Evolutionary conservation across 139 green algal species (phyloP).

Genomic region (Coelastrella sp.): DNA sequence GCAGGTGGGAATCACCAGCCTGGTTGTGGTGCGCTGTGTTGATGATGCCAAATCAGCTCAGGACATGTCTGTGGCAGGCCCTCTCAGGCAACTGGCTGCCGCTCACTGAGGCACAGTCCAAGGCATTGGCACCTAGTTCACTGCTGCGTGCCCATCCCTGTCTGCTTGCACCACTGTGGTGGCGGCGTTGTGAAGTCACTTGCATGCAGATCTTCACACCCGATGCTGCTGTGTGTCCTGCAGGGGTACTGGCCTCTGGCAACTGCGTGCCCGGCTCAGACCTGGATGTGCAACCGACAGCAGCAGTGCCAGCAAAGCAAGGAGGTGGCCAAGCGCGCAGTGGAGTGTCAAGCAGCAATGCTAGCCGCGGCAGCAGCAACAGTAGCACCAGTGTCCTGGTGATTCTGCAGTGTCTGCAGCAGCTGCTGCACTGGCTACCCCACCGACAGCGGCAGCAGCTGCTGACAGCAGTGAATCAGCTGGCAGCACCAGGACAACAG

Average conservation of each 20-base stretch:
- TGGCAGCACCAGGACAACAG: neutral
- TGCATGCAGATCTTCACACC: neutral
- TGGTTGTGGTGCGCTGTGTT: too few relatives aligned
- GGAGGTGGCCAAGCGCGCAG: neutral
- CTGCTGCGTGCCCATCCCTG: neutral
- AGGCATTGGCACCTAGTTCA: too few relatives aligned
- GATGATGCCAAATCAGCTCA: too few relatives aligned
- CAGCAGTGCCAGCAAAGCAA: neutral
- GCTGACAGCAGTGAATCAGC: slow-evolving; percentile 11
- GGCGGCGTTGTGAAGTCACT: too few relatives aligned
- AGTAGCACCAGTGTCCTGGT: neutral
- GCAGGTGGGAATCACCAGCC: slow-evolving; percentile 32
- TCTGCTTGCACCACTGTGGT: too few relatives aligned
- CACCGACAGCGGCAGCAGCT: slow-evolving; percentile 1
- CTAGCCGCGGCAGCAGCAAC: neutral
- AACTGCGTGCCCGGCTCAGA: slow-evolving; percentile 6
- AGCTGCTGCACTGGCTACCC: slow-evolving; percentile 6
- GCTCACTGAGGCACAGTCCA: too few relatives aligned
- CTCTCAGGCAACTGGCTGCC: too few relatives aligned
- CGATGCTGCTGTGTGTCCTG: neutral
- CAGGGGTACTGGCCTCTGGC: slow-evolving; percentile 12
- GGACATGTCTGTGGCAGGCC: too few relatives aligned
- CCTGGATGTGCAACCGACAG: neutral
- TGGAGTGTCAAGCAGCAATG: neutral
- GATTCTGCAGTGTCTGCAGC: slow-evolving; percentile 28